These are phyloP conservation scores for Phytophthora cryptogea DNA, from an alignment of 352 stramenopile species.

Conservation along the genomic window DNA sequence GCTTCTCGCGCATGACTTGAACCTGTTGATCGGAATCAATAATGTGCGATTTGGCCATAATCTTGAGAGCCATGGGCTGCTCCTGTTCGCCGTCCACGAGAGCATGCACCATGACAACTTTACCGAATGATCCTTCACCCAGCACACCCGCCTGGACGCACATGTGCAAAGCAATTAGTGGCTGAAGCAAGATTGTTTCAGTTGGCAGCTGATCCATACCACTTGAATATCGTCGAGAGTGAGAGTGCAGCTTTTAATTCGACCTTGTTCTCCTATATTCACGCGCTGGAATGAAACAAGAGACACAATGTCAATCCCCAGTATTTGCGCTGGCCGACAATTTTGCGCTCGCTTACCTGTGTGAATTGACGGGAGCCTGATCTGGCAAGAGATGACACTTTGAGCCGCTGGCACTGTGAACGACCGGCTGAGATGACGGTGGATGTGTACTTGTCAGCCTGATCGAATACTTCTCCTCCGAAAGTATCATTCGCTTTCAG, in stretches of 20 bases:
- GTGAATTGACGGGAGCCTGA: slow-evolving; percentile 66
- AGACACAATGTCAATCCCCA: slow-evolving; percentile 7
- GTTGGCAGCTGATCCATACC: slow-evolving; percentile 27
- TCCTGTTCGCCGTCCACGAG: slow-evolving; percentile 58
- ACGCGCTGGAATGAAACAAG: slow-evolving; percentile 38
- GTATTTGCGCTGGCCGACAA: neutral
- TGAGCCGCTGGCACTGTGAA: slow-evolving; percentile 69
- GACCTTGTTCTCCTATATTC: slow-evolving; percentile 47
- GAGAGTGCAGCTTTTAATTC: slow-evolving; percentile 57
- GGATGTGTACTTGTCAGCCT: slow-evolving; percentile 52
- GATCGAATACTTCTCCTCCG: slow-evolving; percentile 62
- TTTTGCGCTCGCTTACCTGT: slow-evolving; percentile 29
- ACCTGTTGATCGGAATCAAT: slow-evolving; percentile 93
- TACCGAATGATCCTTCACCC: slow-evolving; percentile 95
- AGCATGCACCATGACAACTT: slow-evolving; percentile 92
- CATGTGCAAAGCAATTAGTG: neutral
- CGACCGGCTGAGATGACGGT: slow-evolving; percentile 66
- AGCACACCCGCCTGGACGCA: slow-evolving; percentile 79
- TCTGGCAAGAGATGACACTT: slow-evolving; percentile 53
- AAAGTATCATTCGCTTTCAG: slow-evolving; percentile 83
- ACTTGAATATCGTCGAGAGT: slow-evolving; percentile 71
- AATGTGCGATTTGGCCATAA: slow-evolving; percentile 93
- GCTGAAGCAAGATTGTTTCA: neutral
- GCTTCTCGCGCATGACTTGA: slow-evolving; percentile 93
- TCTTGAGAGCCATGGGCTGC: slow-evolving; percentile 90